phyloP scores from a whole-genome alignment of 768 basidiomycete genomes.

The Lentinula sp. region DNA sequence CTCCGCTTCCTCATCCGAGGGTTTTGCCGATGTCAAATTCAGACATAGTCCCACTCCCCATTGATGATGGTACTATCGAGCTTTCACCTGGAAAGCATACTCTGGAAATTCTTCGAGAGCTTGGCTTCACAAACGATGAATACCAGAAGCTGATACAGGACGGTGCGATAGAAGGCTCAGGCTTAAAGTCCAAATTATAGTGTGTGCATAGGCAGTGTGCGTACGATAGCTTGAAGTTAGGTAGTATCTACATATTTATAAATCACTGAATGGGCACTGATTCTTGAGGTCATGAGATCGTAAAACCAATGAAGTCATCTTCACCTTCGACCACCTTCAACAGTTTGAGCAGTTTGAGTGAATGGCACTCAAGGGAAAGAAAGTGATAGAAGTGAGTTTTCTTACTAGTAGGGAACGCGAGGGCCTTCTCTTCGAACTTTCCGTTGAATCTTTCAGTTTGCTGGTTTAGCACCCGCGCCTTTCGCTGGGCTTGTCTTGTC shows the following conservation, averaged over 20 bases:
- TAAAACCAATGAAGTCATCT: not conserved
- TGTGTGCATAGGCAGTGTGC: not conserved
- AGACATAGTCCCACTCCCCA: not conserved
- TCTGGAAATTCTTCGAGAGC: slow-evolving; percentile 2
- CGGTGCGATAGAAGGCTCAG: not conserved
- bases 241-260: too few species aligned
- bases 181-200: not conserved
- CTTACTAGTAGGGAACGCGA: not conserved
- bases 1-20: slow-evolving; percentile 50
- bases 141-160: not conserved
- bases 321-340: not conserved
- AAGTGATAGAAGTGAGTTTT: slow-evolving; percentile 40
- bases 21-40: slow-evolving; percentile 14
- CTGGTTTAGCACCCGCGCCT: slow-evolving; percentile 76
- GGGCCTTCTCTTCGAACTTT: not conserved
- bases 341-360: too few species aligned
- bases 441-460: slow-evolving; percentile 43
- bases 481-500: slow-evolving; percentile 75
- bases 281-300: not conserved
- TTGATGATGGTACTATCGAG: not conserved
- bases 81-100: slow-evolving; percentile 2
- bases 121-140: not conserved
- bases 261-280: not conserved
- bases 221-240: too few species aligned
- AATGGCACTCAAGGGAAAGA: slow-evolving; percentile 46